A percentile compares a stretch with the other conserved stretches of the same genome.
phyloP scores from a whole-genome alignment of 352 stramenopile species.

The Peronospora belbahrii region DNA sequence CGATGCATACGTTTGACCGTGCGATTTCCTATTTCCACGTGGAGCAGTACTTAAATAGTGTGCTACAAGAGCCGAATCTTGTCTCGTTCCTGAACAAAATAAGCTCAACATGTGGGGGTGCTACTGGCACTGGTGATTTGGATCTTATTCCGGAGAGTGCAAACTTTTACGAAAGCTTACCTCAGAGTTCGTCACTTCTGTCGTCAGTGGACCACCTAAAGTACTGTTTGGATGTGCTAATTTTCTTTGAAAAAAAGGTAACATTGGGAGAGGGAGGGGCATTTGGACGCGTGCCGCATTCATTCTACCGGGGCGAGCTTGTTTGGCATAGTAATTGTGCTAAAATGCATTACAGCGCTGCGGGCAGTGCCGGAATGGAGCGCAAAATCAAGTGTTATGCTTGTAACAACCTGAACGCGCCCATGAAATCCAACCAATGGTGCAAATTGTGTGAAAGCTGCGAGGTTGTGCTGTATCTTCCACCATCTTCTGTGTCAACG shows the following conservation, averaged over 20 bases:
- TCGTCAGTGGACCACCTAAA: conserved; percentile 71
- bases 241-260: conserved; percentile 85
- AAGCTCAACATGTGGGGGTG: conserved; percentile 35
- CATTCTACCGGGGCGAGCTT: conserved; percentile 71
- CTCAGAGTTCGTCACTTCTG: conserved; percentile 37
- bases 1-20: conserved; percentile 72
- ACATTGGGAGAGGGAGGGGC: conserved; percentile 55
- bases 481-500: conserved; percentile 67
- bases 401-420: conserved; percentile 54
- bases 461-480: conserved; percentile 68
- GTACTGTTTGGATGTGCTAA: conserved; percentile 75
- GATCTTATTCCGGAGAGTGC: conserved; percentile 49
- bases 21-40: conserved; percentile 76
- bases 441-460: conserved; percentile 73
- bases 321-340: conserved; percentile 45
- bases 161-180: conserved; percentile 66
- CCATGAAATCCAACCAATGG: conserved; percentile 59
- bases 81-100: conserved; percentile 72
- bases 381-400: conserved; percentile 73
- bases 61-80: conserved; percentile 61
- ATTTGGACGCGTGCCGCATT: conserved; percentile 64
- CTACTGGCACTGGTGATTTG: conserved; percentile 30
- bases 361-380: conserved; percentile 31
- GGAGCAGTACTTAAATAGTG: conserved; percentile 73
- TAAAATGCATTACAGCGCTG: conserved; percentile 26